phyloP scores from a whole-genome alignment of 768 basidiomycete genomes.

The Russula lepida region DNA sequence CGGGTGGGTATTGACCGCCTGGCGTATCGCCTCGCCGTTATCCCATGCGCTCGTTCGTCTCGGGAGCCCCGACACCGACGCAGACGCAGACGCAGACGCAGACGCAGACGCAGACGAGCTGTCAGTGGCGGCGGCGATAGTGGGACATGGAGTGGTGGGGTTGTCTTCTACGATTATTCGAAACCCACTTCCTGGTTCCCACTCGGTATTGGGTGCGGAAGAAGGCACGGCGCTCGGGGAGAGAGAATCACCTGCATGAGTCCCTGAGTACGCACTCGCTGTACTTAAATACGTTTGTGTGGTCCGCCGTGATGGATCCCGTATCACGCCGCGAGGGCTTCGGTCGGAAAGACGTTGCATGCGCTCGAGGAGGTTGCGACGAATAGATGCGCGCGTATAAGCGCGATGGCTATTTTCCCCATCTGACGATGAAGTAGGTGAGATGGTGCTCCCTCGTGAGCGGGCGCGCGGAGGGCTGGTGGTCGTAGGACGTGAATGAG shows the following conservation, averaged over 20 bases:
- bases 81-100: not conserved
- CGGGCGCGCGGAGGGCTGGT: not conserved
- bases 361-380: slow-evolving; percentile 41
- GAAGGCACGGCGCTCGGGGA: not conserved
- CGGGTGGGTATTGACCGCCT: slow-evolving; percentile 19
- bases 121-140: not conserved
- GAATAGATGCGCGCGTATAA: slow-evolving; percentile 41
- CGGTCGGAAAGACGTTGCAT: slow-evolving; percentile 27
- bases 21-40: slow-evolving; percentile 17
- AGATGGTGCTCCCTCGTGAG: slow-evolving; percentile 5
- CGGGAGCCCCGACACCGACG: slow-evolving; percentile 3
- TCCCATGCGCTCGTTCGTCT: slow-evolving; percentile 18
- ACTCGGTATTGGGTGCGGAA: slow-evolving; percentile 5
- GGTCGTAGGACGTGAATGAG: not conserved
- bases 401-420: slow-evolving; percentile 35
- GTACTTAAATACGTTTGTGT: slow-evolving; percentile 9
- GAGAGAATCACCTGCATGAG: slow-evolving; percentile 1
- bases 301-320: slow-evolving; percentile 13
- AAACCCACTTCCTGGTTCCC: slow-evolving; percentile 32
- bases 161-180: slow-evolving; percentile 34
- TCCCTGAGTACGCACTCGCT: slow-evolving; percentile 17
- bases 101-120: not conserved
- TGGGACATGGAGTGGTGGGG: not conserved
- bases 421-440: slow-evolving; percentile 11
- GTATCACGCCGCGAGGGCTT: slow-evolving; percentile 21